These are phyloP conservation scores for Talaromyces verruculosus DNA, from an alignment of 2,329 filamentous ascomycete species.

Conservation along the genomic window DNA sequence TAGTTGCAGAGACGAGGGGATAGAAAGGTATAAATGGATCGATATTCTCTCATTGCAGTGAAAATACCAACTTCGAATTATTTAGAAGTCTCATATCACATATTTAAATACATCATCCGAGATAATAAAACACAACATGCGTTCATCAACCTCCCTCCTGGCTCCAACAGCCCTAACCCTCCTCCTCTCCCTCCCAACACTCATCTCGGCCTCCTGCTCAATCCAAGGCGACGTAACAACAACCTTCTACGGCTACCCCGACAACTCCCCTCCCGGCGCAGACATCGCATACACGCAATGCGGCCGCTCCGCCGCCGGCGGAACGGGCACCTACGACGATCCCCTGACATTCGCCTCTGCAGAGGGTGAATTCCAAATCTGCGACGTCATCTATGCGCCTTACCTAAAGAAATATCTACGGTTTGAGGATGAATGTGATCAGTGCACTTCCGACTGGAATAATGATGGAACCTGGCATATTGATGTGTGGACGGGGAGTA, in stretches of 20 bases:
- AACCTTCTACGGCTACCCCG: conserved; percentile 46
- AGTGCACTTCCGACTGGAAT: conserved; percentile 34
- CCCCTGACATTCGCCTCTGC: conserved; percentile 49
- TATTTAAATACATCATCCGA: background rate
- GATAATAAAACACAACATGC: background rate
- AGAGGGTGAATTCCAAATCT: conserved; percentile 41
- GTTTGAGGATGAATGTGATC: conserved; percentile 37
- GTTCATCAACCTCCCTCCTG: background rate
- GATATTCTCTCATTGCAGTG: background rate
- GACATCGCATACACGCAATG: conserved; percentile 39
- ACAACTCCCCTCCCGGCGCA: conserved; percentile 42
- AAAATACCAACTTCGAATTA: background rate
- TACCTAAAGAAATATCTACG: conserved; percentile 48
- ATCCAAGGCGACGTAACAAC: conserved; percentile 29
- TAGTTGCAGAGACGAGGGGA: background rate
- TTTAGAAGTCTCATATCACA: background rate
- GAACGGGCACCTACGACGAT: conserved; percentile 45
- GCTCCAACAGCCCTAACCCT: conserved; percentile 6
- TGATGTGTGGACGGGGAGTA: conserved; percentile 44
- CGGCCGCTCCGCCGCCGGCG: conserved; percentile 41
- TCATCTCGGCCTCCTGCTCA: conserved; percentile 17
- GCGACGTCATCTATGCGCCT: conserved; percentile 49
- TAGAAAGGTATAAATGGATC: background rate
- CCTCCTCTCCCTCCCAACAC: background rate
- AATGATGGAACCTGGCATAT: conserved; percentile 31